Evolutionary conservation across 2,329 filamentous ascomycete species (phyloP).

Genomic region (Phialemoniopsis sp.): DNA sequence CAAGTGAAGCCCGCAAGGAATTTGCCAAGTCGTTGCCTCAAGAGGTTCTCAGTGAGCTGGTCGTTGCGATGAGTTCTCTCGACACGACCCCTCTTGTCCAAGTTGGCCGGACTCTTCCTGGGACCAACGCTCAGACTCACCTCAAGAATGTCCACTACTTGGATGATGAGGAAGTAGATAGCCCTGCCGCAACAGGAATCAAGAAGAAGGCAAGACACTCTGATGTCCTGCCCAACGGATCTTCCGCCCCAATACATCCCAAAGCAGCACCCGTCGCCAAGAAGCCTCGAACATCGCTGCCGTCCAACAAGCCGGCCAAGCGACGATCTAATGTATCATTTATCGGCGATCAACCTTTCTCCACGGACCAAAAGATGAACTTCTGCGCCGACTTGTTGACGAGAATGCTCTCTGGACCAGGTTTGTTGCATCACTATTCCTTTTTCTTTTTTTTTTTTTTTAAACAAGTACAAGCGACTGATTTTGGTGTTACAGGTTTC

Average conservation of each 20-base stretch:
- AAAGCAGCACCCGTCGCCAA: neutral
- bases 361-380: slow-evolving; percentile 42
- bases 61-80: slow-evolving; percentile 57
- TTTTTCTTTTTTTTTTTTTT: neutral
- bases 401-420: slow-evolving; percentile 59
- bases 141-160: slow-evolving; percentile 47
- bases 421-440: slow-evolving; percentile 28
- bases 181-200: slow-evolving; percentile 20
- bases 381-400: slow-evolving; percentile 55
- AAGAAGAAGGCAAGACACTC: slow-evolving; percentile 40
- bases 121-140: slow-evolving; percentile 10
- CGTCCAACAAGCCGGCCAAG: slow-evolving; percentile 16
- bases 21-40: slow-evolving; percentile 59
- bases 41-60: slow-evolving; percentile 58
- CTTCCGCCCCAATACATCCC: slow-evolving; percentile 9
- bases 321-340: slow-evolving; percentile 22
- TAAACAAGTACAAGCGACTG: neutral
- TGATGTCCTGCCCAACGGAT: slow-evolving; percentile 19
- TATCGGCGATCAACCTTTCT: slow-evolving; percentile 22
- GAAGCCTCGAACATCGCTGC: slow-evolving; percentile 3
- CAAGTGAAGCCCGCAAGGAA: slow-evolving; percentile 49
- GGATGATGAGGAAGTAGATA: slow-evolving; percentile 35
- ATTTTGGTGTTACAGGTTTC: slow-evolving; percentile 39
- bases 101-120: slow-evolving; percentile 4
- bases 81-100: slow-evolving; percentile 31